These are phyloP conservation scores for Candida ulmi DNA, from an alignment of 805 yeast genomes.

Conservation along the genomic window DNA sequence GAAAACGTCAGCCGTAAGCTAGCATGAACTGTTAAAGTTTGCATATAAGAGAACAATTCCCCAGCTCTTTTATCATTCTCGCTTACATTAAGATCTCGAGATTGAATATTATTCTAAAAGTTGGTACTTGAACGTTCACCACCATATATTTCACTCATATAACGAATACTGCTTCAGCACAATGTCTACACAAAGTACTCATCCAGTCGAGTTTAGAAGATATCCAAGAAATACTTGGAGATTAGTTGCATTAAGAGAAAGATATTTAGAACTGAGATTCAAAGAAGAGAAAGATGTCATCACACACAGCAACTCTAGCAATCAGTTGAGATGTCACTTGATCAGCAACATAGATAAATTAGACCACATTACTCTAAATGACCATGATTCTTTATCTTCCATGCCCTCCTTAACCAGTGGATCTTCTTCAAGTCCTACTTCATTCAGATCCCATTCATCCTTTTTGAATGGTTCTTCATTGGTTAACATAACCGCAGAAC, in stretches of 20 bases:
- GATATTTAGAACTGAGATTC: constrained; percentile 11
- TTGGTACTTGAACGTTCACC: too few relatives aligned
- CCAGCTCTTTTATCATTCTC: too few relatives aligned
- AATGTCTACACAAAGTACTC: too few relatives aligned
- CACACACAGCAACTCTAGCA: constrained; percentile 1
- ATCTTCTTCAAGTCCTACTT: not conserved
- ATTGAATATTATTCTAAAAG: too few relatives aligned
- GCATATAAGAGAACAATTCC: too few relatives aligned
- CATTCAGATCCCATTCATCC: not conserved
- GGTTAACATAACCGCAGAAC: not conserved
- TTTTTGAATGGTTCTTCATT: not conserved
- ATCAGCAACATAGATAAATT: constrained; percentile 6
- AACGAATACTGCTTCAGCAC: too few relatives aligned
- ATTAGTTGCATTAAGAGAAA: constrained; percentile 14
- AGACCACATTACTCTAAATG: constrained; percentile 2
- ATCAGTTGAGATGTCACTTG: constrained; percentile 8
- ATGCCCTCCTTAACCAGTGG: not conserved
- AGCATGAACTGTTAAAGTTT: too few relatives aligned
- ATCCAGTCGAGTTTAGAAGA: constrained; percentile 11
- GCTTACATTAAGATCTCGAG: too few relatives aligned
- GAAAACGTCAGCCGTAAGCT: too few relatives aligned
- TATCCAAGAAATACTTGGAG: constrained; percentile 23
- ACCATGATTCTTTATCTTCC: not conserved
- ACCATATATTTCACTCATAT: too few relatives aligned
- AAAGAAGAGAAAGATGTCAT: constrained; percentile 6